Conservation (phyloP, 163 green algal species). For the Chlorella variabilis region DNA sequence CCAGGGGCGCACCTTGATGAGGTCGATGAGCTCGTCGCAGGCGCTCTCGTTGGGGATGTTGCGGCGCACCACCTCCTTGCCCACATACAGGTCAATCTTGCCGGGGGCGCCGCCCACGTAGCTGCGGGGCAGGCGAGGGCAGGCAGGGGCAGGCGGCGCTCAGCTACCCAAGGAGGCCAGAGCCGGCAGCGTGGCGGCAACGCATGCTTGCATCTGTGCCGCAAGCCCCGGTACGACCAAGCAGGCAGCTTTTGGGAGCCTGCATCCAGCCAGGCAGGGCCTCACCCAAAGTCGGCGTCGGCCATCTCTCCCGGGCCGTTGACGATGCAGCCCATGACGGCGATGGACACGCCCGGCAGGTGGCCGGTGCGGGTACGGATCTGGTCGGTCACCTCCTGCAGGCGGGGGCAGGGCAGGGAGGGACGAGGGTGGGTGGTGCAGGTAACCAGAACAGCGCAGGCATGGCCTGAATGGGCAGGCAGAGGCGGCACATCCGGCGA, state of each 20-base stretch:
- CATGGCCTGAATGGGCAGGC: too few species aligned
- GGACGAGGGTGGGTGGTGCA: too few species aligned
- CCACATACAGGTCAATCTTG: constrained; percentile 99
- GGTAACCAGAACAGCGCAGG: too few species aligned
- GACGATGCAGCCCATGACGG: constrained; percentile 99
- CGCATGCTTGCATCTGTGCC: constrained; percentile 1
- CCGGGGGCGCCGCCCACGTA: constrained; percentile 97
- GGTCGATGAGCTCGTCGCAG: constrained; percentile 90
- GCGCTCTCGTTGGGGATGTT: constrained; percentile 71
- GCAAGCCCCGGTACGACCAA: too few species aligned
- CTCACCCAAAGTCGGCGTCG: constrained; percentile 95
- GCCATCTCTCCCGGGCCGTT: constrained; percentile 99
- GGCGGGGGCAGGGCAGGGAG: too few species aligned
- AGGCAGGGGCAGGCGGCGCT: too few species aligned
- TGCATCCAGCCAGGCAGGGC: too few species aligned
- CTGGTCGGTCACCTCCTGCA: constrained; percentile 91
- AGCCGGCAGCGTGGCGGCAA: too few species aligned
- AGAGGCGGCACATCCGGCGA: not conserved
- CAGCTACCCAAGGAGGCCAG: too few species aligned
- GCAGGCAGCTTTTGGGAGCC: too few species aligned
- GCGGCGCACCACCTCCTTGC: constrained; percentile 96
- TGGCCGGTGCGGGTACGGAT: constrained; percentile 94
- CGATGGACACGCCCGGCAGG: constrained; percentile 95
- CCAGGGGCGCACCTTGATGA: constrained; percentile 99
- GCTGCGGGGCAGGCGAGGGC: constrained; percentile 7